Conservation (phyloP, 1,284 basidiomycete genomes). For the Microbotryomycetes sp. region DNA sequence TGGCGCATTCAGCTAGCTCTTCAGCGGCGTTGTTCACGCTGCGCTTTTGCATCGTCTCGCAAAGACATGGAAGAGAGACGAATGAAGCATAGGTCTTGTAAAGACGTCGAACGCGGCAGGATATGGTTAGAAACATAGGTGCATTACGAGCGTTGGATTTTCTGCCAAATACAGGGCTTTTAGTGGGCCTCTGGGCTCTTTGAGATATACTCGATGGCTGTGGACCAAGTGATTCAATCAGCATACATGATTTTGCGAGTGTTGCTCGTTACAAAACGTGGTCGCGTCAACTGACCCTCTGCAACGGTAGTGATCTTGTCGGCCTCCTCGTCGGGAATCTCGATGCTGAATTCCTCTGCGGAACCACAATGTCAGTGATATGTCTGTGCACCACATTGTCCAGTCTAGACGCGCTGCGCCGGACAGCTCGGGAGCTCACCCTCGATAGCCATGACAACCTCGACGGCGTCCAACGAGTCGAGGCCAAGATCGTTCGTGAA, state of each 20-base stretch:
- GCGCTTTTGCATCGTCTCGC: no score
- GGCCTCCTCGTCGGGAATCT: constrained; percentile 97
- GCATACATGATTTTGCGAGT: constrained; percentile 1
- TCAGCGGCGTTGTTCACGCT: no score
- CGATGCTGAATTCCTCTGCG: constrained; percentile 67
- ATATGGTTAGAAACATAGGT: no score
- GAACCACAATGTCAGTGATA: background rate
- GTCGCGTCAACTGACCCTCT: constrained; percentile 58
- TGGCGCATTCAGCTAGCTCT: no score
- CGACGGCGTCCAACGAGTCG: constrained; percentile 94
- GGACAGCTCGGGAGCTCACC: constrained; percentile 14
- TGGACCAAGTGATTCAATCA: background rate
- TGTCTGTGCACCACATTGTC: background rate
- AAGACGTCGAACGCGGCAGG: no score
- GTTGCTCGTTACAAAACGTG: background rate
- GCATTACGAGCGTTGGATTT: no score
- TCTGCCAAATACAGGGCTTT: no score
- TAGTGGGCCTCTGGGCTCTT: constrained; percentile 73
- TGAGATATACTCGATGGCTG: constrained; percentile 95
- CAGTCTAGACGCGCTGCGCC: background rate
- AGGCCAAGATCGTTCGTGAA: constrained; percentile 87
- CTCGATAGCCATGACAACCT: constrained; percentile 99
- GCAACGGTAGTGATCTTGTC: constrained; percentile 92
- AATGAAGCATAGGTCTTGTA: no score
- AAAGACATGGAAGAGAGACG: no score